Conservation (phyloP, 306 rosid species). For the Senna siamea region DNA sequence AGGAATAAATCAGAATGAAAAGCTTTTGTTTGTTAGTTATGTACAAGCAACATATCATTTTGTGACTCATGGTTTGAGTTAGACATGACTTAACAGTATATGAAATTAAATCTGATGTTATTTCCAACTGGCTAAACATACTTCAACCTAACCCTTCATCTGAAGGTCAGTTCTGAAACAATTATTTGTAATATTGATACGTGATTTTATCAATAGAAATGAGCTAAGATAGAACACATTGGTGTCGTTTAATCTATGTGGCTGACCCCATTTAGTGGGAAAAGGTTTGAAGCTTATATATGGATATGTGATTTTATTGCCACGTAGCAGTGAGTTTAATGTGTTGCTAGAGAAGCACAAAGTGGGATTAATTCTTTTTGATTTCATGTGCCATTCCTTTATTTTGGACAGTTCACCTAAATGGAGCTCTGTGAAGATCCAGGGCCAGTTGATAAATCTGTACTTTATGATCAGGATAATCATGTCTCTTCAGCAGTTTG, state of each 20-base stretch:
- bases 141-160: conserved; percentile 23
- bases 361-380: conserved; percentile 16
- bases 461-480: conserved; percentile 90
- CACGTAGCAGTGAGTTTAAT: background rate
- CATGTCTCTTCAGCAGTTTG: conserved; percentile 94
- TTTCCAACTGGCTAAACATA: conserved; percentile 12
- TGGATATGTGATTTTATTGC: conserved; percentile 19
- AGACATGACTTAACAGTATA: conserved; percentile 32
- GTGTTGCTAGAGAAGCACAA: conserved; percentile 15
- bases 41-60: conserved; percentile 30
- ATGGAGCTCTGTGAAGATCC: conserved; percentile 76
- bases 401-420: conserved; percentile 38
- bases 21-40: background rate
- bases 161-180: conserved; percentile 31
- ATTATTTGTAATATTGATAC: conserved; percentile 23
- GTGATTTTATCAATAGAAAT: background rate
- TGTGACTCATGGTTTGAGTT: conserved; percentile 1
- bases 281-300: too few species aligned
- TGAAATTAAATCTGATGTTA: conserved; percentile 11
- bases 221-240: too few species aligned
- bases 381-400: conserved; percentile 18
- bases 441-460: conserved; percentile 72
- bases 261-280: too few species aligned
- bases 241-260: too few species aligned
- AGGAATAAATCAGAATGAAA: background rate